Conservation (phyloP, 768 basidiomycete genomes). For the Mycena kentingensis region DNA sequence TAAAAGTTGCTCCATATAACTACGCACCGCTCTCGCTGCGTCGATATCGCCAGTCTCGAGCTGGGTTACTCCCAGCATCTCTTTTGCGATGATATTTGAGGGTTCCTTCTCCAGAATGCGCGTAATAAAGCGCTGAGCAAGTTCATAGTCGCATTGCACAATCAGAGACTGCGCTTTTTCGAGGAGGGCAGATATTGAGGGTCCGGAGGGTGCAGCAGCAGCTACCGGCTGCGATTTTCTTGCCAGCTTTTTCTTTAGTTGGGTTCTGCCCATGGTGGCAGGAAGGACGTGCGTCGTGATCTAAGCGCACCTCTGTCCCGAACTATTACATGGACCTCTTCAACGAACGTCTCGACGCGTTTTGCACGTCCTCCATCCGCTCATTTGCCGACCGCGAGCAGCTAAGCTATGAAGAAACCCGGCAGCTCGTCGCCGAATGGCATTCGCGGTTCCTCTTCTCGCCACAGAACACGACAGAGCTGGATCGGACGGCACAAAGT, state of each 20-base stretch:
- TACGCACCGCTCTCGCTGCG: constrained; percentile 63
- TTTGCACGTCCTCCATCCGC: constrained; percentile 56
- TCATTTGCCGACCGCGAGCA: constrained; percentile 64
- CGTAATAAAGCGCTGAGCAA: constrained; percentile 71
- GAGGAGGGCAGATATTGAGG: constrained; percentile 57
- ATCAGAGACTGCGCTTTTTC: constrained; percentile 82
- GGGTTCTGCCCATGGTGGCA: constrained; percentile 56
- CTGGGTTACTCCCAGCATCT: constrained; percentile 78
- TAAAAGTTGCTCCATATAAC: constrained; percentile 4
- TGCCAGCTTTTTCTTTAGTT: constrained; percentile 47
- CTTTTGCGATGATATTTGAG: constrained; percentile 66
- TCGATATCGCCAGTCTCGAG: constrained; percentile 81
- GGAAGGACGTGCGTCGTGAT: constrained; percentile 10
- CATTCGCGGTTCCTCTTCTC: constrained; percentile 61
- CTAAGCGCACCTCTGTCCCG: constrained; percentile 21
- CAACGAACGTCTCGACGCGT: constrained; percentile 62
- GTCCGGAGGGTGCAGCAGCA: constrained; percentile 27
- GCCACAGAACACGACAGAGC: constrained; percentile 16
- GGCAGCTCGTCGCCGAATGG: constrained; percentile 62
- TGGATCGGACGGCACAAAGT: constrained; percentile 23
- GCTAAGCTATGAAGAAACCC: constrained; percentile 38
- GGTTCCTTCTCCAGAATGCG: constrained; percentile 69
- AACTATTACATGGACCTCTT: constrained; percentile 51
- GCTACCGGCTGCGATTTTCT: constrained; percentile 35
- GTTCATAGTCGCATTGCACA: constrained; percentile 81